Conservation (phyloP, 2,329 filamentous ascomycete species). For the Trichoderma simmonsii region DNA sequence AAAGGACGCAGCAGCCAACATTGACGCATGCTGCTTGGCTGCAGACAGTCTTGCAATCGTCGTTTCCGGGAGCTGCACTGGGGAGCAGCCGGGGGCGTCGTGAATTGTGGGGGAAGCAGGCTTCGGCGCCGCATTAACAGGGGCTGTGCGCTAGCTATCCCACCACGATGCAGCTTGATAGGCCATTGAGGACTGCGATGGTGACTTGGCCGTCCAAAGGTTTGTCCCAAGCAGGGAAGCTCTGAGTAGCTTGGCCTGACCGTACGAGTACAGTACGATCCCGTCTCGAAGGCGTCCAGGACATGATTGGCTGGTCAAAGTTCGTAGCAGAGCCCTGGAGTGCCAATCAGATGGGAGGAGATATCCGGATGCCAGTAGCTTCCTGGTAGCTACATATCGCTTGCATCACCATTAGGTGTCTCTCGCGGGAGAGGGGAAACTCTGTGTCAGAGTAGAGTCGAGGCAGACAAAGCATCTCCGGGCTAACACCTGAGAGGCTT, state of each 20-base stretch:
- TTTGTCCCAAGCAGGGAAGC: neutral
- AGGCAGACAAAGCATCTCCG: neutral
- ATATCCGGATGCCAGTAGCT: neutral
- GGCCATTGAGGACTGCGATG: conserved; percentile 7
- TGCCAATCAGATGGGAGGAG: neutral
- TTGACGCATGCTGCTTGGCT: neutral
- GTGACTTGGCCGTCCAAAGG: conserved; percentile 11
- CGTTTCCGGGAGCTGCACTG: neutral
- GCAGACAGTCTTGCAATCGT: neutral
- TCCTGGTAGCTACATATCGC: neutral
- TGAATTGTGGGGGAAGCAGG: conserved; percentile 13
- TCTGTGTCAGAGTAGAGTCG: neutral
- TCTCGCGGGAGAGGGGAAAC: neutral
- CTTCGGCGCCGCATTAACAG: conserved; percentile 1
- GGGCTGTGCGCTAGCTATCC: conserved; percentile 7
- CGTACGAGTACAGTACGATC: neutral
- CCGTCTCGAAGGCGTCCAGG: neutral
- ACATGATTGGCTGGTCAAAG: conserved; percentile 4
- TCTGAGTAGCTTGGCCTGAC: neutral
- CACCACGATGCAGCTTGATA: conserved; percentile 17
- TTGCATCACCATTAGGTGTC: neutral
- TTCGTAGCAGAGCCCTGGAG: neutral
- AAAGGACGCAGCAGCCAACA: neutral
- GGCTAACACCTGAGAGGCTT: neutral
- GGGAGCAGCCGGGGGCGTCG: neutral